phyloP scores from a whole-genome alignment of 176 grass and related monocot species.

The Juncus inflexus region DNA sequence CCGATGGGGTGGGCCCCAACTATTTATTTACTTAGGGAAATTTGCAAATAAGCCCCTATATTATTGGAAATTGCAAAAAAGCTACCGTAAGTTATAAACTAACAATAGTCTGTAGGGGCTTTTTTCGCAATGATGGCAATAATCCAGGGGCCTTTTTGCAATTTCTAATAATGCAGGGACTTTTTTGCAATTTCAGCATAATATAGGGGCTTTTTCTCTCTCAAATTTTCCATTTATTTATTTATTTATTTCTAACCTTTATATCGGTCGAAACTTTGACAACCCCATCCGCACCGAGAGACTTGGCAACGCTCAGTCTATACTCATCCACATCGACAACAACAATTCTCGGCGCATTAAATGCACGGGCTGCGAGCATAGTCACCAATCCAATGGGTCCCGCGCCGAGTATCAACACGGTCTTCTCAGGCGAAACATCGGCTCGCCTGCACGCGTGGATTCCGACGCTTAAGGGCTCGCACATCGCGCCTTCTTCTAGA shows the following conservation, averaged over 20 bases:
- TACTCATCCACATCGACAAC: constrained; percentile 79
- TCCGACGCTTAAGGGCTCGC: constrained; percentile 92
- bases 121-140: too few relatives aligned
- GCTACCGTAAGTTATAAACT: too few relatives aligned
- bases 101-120: too few relatives aligned
- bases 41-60: too few relatives aligned
- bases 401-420: constrained; percentile 68
- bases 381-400: constrained; percentile 74
- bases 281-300: constrained; percentile 59
- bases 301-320: constrained; percentile 53
- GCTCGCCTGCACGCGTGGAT: constrained; percentile 83
- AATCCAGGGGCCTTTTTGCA: too few relatives aligned
- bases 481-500: constrained; percentile 95
- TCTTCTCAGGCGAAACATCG: constrained; percentile 55
- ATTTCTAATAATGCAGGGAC: too few relatives aligned
- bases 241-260: not conserved
- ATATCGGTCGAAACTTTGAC: constrained; percentile 40
- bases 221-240: too few relatives aligned
- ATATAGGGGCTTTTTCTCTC: too few relatives aligned
- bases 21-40: too few relatives aligned
- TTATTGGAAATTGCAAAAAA: too few relatives aligned
- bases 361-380: constrained; percentile 64
- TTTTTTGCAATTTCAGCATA: too few relatives aligned
- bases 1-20: too few relatives aligned
- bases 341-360: constrained; percentile 53